These are phyloP conservation scores for Lasiosphaeriaceae sp. DNA, from an alignment of 495 filamentous ascomycete genomes.

Conservation along the genomic window DNA sequence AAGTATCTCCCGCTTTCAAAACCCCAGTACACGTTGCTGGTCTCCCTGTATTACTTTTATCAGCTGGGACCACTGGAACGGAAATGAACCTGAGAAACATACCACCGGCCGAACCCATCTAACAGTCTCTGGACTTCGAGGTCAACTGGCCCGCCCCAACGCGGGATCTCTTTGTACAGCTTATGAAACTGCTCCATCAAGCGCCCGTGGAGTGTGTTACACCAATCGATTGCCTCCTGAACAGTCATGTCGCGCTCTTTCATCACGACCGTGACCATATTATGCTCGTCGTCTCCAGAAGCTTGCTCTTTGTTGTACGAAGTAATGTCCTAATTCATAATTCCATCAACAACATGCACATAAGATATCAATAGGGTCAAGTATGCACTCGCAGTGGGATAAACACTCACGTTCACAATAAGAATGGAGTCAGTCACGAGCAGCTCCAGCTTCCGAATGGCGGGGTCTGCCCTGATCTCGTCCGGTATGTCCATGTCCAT, in stretches of 20 bases:
- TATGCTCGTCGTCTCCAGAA: conserved; percentile 9
- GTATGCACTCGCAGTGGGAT: neutral
- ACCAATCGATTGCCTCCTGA: conserved; percentile 12
- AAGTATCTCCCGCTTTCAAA: conserved; percentile 14
- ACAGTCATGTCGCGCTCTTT: conserved; percentile 1
- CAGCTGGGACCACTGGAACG: no score
- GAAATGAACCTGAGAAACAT: no score
- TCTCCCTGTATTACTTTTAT: neutral
- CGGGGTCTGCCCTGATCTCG: conserved; percentile 5
- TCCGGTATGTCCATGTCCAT: conserved; percentile 16
- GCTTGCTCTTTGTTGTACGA: conserved; percentile 1
- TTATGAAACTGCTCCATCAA: neutral
- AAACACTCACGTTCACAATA: conserved; percentile 15
- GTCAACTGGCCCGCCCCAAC: neutral
- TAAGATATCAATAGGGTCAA: neutral
- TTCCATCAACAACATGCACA: no score
- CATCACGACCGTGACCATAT: conserved; percentile 16
- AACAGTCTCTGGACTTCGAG: neutral
- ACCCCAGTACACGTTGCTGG: conserved; percentile 7
- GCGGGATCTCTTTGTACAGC: conserved; percentile 1
- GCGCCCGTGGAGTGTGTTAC: neutral
- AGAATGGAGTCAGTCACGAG: conserved; percentile 8
- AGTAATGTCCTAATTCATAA: neutral
- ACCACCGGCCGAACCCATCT: conserved; percentile 3
- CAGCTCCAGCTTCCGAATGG: conserved; percentile 2